Percentiles rank a stretch among this genome's conserved stretches.
Conservation (phyloP, 176 grass and related monocot species). For the Pharus latifolius region DNA sequence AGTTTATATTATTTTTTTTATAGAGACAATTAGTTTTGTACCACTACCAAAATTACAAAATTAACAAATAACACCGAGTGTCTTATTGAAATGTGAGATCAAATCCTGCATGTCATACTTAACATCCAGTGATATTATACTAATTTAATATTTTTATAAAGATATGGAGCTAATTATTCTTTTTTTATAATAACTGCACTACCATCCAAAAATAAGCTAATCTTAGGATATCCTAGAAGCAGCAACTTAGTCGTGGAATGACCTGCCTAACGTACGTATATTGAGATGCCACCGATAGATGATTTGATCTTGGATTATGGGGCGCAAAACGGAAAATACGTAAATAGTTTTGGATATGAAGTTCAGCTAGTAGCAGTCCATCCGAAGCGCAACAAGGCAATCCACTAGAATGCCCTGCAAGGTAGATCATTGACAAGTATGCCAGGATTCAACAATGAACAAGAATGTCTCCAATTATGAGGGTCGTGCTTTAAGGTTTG, state of each 20-base stretch:
- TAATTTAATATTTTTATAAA: neutral
- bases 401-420: constrained; percentile 60
- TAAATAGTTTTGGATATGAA: neutral
- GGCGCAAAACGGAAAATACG: neutral
- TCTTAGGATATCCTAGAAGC: too few species aligned
- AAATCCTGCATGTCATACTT: too few species aligned
- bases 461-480: neutral
- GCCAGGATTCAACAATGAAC: neutral
- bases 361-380: neutral
- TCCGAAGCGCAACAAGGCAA: constrained; percentile 69
- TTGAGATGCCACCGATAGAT: neutral
- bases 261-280: too few species aligned
- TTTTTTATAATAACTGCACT: too few species aligned
- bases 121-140: neutral
- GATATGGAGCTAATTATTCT: too few species aligned
- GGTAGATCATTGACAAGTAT: neutral
- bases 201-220: too few species aligned
- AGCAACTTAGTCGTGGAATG: too few species aligned
- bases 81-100: too few species aligned
- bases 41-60: too few species aligned
- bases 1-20: too few species aligned
- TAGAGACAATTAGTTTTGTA: too few species aligned
- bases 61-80: too few species aligned
- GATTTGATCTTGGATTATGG: neutral
- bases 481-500: neutral